Evolutionary conservation across 2,329 filamentous ascomycete genomes (phyloP).

Genomic region (Stylonectria norvegica): DNA sequence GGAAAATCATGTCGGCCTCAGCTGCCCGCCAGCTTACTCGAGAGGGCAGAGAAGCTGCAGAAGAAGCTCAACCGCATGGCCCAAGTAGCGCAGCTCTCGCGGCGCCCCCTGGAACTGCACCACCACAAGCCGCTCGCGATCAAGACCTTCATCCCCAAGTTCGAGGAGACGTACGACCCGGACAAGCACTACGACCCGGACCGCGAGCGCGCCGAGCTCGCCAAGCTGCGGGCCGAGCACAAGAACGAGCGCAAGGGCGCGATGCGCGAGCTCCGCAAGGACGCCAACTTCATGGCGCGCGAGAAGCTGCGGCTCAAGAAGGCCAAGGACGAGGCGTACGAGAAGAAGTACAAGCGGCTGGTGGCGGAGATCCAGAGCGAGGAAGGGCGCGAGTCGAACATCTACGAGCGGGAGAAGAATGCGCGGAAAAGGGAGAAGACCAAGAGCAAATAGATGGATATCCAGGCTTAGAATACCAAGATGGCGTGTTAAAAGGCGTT

Average conservation of each 20-base stretch:
- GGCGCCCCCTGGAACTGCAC: conserved; percentile 81
- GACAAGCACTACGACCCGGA: conserved; percentile 97
- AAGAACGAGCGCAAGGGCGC: conserved; percentile 95
- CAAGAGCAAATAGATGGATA: conserved; percentile 40
- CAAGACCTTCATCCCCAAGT: conserved; percentile 85
- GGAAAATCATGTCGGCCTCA: conserved; percentile 50
- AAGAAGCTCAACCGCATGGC: conserved; percentile 53
- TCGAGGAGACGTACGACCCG: conserved; percentile 92
- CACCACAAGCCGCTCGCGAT: conserved; percentile 85
- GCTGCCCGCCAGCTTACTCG: conserved; percentile 43
- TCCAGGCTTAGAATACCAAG: conserved; percentile 20
- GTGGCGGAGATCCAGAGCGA: conserved; percentile 94
- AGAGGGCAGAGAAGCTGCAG: conserved; percentile 40
- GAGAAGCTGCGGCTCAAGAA: conserved; percentile 92
- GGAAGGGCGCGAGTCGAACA: conserved; percentile 81
- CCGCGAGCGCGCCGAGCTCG: conserved; percentile 78
- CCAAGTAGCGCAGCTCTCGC: conserved; percentile 59
- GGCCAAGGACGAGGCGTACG: conserved; percentile 87
- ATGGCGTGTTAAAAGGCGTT: too few relatives aligned
- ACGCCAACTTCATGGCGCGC: conserved; percentile 87
- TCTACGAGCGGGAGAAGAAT: conserved; percentile 83
- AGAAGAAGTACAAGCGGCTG: conserved; percentile 90
- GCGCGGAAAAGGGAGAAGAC: conserved; percentile 67
- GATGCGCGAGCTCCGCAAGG: conserved; percentile 89
- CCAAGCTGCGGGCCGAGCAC: conserved; percentile 83